A percentile compares a stretch with the other conserved stretches of the same genome.
These are phyloP conservation scores for Scheffersomyces amazonensis DNA, from an alignment of 805 yeast genomes.

Conservation along the genomic window DNA sequence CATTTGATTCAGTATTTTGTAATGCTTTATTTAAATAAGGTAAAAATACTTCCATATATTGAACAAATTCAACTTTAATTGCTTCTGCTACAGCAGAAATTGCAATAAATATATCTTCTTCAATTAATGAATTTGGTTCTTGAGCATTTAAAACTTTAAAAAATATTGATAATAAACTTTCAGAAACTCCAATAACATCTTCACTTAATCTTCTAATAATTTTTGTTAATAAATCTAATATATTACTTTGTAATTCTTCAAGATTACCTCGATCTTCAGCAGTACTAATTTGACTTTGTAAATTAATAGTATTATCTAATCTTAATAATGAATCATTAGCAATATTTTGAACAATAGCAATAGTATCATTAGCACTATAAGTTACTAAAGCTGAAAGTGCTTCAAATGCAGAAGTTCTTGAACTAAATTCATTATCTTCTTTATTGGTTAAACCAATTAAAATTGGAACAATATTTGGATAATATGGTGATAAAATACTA, in stretches of 20 bases:
- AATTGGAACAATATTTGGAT: constrained; percentile 64
- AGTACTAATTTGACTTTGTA: constrained; percentile 53
- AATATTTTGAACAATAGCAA: constrained; percentile 65
- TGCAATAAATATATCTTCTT: constrained; percentile 92
- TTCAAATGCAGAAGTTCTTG: constrained; percentile 96
- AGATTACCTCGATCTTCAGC: constrained; percentile 73
- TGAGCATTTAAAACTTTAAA: constrained; percentile 56
- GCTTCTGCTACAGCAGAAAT: constrained; percentile 87
- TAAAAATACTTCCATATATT: constrained; percentile 76
- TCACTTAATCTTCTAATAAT: constrained; percentile 77
- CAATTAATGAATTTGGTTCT: constrained; percentile 73
- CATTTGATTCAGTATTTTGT: constrained; percentile 76
- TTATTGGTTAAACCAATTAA: constrained; percentile 68
- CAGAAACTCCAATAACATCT: constrained; percentile 67
- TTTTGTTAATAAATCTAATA: constrained; percentile 74
- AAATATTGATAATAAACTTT: constrained; percentile 80
- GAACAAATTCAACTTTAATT: constrained; percentile 64
- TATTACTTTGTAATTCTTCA: constrained; percentile 85
- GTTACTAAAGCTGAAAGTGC: constrained; percentile 81
- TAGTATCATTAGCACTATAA: constrained; percentile 67
- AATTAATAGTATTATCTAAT: constrained; percentile 63
- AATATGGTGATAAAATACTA: constrained; percentile 72
- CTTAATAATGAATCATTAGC: constrained; percentile 74
- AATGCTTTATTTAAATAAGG: constrained; percentile 82
- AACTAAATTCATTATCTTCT: constrained; percentile 77